Base-by-base conservation (phyloP, 352 stramenopile genomes). In the Pythium grandisporangium region DNA sequence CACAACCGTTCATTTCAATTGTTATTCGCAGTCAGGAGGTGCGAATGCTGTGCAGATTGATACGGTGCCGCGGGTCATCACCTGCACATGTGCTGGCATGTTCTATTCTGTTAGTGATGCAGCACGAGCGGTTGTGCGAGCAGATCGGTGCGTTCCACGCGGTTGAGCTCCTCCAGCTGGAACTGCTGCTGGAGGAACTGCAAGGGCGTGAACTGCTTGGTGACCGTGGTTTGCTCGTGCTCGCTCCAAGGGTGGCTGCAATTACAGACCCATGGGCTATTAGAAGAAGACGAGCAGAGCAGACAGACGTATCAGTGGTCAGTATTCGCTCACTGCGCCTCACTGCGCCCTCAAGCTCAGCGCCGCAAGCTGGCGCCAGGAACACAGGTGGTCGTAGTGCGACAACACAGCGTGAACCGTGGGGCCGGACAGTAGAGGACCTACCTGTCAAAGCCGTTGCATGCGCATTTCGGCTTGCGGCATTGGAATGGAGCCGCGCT, bases 221-320 rank as follows among this genome's bases (percentile, higher is more conserved):
- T 51, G n/a, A 89, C 50, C 8, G 57, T 57, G 25, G 68, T 54
- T 42, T 87, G 70, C 2, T 44, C 36, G 37, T 85, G 75, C 16
- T 66, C 50, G 25, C 35, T 42, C 75, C 70, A 91, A 30, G 77
- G 53, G 42, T 89, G 77, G 52, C 82, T 46, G 60, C 77, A 90
- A 30, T 91, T 93, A 57, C 73, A 91, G 22, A 90, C 63, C 80
- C 75, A 91, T 12, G 77, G 75, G 37, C 70, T 84, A n/a, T n/a
- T n/a, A n/a, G 41, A 42, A 5, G 19, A 11, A 29, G 27, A 42
- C 14, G 14, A 8, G 27, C 27, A 8, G 27, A 32, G 27, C 10
- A 10, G 33, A 38, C 19, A 16, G n/a, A 16, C 19, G 33, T n/a
- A n/a, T n/a, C n/a, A n/a, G n/a, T n/a, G n/a, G n/a, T n/a, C n/a